These are phyloP conservation scores for Penicillium olsonii DNA, from an alignment of 2,329 filamentous ascomycete genomes.

Conservation along the genomic window DNA sequence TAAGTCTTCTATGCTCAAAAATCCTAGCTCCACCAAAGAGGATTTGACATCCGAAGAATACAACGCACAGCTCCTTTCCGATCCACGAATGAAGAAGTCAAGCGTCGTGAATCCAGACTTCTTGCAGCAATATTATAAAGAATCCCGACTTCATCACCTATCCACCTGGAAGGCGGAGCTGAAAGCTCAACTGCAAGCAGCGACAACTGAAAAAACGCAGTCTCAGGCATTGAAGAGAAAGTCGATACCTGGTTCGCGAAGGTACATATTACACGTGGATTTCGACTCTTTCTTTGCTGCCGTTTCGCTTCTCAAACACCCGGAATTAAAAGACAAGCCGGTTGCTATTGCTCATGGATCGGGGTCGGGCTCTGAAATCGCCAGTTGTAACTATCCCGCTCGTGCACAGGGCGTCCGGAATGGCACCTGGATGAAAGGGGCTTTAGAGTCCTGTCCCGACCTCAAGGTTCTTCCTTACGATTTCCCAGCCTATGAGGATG, in stretches of 20 bases:
- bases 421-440: slow-evolving; percentile 99
- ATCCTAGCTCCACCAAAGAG: slow-evolving; percentile 33
- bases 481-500: slow-evolving; percentile 90
- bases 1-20: slow-evolving; percentile 4
- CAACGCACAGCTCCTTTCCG: slow-evolving; percentile 79
- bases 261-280: slow-evolving; percentile 92
- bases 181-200: slow-evolving; percentile 80
- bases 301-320: slow-evolving; percentile 77
- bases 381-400: slow-evolving; percentile 94
- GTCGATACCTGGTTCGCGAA: slow-evolving; percentile 62
- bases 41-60: slow-evolving; percentile 85
- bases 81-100: slow-evolving; percentile 82
- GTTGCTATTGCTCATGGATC: slow-evolving; percentile 85
- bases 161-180: slow-evolving; percentile 96
- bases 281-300: slow-evolving; percentile 99
- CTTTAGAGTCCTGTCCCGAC: slow-evolving; percentile 77
- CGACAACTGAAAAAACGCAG: slow-evolving; percentile 68
- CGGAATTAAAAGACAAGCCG: slow-evolving; percentile 75
- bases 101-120: slow-evolving; percentile 93
- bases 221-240: slow-evolving; percentile 52
- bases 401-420: slow-evolving; percentile 87
- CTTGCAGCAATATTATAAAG: slow-evolving; percentile 89
- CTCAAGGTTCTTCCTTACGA: slow-evolving; percentile 93
- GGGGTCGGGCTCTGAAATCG: slow-evolving; percentile 88
- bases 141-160: slow-evolving; percentile 90